These are phyloP conservation scores for Hamamelis virginiana DNA, from an alignment of 164 flowering plant genomes.

Conservation along the genomic window DNA sequence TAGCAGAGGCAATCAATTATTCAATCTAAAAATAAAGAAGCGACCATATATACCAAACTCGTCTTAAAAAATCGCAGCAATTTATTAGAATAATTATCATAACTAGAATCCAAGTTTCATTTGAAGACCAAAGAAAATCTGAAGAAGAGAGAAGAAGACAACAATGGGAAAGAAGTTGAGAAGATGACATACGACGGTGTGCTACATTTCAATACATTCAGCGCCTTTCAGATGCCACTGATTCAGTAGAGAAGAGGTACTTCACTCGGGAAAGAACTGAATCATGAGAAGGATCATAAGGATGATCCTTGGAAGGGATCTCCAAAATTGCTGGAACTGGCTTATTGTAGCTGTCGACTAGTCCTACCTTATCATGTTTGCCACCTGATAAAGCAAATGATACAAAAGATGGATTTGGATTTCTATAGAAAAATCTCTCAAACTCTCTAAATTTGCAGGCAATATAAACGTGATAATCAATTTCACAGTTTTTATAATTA, in stretches of 20 bases:
- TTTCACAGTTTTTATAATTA: no score
- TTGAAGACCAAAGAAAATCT: no score
- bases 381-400: constrained; percentile 52
- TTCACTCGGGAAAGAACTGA: constrained; percentile 94
- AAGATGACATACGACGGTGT: background rate
- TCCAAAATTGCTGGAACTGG: constrained; percentile 95
- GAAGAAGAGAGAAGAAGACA: no score
- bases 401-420: background rate
- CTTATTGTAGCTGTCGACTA: constrained; percentile 94
- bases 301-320: constrained; percentile 98
- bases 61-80: no score
- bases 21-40: no score
- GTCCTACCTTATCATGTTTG: constrained; percentile 89
- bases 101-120: no score
- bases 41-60: no score
- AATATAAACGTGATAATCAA: no score
- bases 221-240: constrained; percentile 81
- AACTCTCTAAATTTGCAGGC: no score
- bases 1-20: no score
- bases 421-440: no score
- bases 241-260: constrained; percentile 82
- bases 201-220: constrained; percentile 16
- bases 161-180: background rate
- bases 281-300: constrained; percentile 92
- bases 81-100: no score